Evolutionary conservation across 2,329 filamentous ascomycete species (phyloP).

Genomic region (Phialemonium atrogriseum): DNA sequence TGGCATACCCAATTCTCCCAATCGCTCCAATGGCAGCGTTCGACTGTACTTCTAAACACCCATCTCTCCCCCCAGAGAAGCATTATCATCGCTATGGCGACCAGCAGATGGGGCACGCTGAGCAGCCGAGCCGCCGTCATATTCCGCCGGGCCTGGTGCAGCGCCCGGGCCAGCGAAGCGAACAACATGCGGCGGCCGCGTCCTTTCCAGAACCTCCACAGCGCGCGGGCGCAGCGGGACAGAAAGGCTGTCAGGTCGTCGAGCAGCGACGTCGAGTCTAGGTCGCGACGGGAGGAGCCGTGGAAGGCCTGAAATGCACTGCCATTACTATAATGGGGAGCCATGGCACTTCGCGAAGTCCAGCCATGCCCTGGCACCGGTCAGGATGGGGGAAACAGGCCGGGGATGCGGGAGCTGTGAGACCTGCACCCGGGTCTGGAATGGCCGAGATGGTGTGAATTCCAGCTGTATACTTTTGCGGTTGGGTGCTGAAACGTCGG

Average conservation of each 20-base stretch:
- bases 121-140: slow-evolving; percentile 42
- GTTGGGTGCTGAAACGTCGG: no score
- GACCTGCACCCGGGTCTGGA: no score
- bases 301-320: slow-evolving; percentile 12
- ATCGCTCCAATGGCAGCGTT: slow-evolving; percentile 67
- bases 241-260: slow-evolving; percentile 25
- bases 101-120: slow-evolving; percentile 59
- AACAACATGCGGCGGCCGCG: slow-evolving; percentile 28
- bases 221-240: slow-evolving; percentile 18
- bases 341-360: no score
- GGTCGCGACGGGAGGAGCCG: slow-evolving; percentile 14
- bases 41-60: slow-evolving; percentile 63
- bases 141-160: slow-evolving; percentile 32
- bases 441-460: no score
- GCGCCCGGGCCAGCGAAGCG: slow-evolving; percentile 18
- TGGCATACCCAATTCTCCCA: slow-evolving; percentile 87
- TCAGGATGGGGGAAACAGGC: no score
- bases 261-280: slow-evolving; percentile 24
- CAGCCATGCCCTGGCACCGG: no score
- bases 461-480: no score
- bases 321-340: slow-evolving; percentile 29
- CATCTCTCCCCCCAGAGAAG: slow-evolving; percentile 81
- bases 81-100: slow-evolving; percentile 65
- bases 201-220: slow-evolving; percentile 34
- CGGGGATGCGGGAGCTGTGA: no score